Percentiles rank a stretch among this genome's conserved stretches.
phyloP scores from a whole-genome alignment of 192 early-diverging fungal genomes.

The Backusella westeae region DNA sequence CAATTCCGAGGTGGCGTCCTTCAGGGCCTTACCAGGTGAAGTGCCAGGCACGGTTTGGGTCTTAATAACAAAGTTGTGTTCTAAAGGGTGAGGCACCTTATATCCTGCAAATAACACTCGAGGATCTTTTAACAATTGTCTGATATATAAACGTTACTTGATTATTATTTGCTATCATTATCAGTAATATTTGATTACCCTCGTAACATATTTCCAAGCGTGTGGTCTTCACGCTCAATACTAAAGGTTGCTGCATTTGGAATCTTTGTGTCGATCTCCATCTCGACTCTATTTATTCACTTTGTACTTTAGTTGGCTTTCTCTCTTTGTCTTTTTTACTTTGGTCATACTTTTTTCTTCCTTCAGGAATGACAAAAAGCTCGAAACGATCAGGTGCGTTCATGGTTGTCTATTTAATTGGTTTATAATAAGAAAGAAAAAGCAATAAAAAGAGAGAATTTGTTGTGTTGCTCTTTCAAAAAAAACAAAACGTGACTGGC shows the following conservation, averaged over 20 bases:
- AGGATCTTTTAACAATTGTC: constrained; percentile 85
- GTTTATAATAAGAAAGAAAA: neutral
- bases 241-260: constrained; percentile 92
- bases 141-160: constrained; percentile 28
- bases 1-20: constrained; percentile 73
- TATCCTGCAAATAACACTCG: constrained; percentile 97
- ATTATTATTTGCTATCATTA: neutral
- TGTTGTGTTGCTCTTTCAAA: neutral
- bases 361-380: constrained; percentile 77
- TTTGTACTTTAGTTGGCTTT: neutral
- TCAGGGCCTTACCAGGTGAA: constrained; percentile 78
- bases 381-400: constrained; percentile 86
- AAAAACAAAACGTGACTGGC: neutral
- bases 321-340: neutral
- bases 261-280: constrained; percentile 86
- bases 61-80: constrained; percentile 88
- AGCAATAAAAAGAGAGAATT: neutral
- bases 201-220: constrained; percentile 91
- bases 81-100: constrained; percentile 94
- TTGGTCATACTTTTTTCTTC: constrained; percentile 60
- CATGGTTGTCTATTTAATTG: constrained; percentile 42
- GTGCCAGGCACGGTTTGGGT: constrained; percentile 90
- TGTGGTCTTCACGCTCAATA: constrained; percentile 96
- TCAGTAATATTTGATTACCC: constrained; percentile 54
- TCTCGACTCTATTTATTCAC: constrained; percentile 59